These are phyloP conservation scores for Aspergillus aculeatus DNA, from an alignment of 2,329 filamentous ascomycete genomes.

Conservation along the genomic window DNA sequence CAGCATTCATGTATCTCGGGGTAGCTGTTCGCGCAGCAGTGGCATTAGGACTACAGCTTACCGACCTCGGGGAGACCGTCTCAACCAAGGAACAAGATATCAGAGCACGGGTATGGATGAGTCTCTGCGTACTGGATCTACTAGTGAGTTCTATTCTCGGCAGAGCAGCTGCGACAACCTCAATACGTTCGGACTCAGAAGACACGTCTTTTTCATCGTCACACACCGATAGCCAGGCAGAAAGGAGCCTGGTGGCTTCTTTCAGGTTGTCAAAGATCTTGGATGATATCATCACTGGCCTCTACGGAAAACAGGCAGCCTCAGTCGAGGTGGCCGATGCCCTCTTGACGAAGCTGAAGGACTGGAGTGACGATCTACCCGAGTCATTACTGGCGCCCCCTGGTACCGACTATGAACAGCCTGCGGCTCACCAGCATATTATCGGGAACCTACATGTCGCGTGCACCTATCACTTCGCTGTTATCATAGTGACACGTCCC, in stretches of 20 bases:
- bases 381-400: constrained; percentile 27
- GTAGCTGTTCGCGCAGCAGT: constrained; percentile 59
- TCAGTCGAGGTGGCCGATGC: constrained; percentile 38
- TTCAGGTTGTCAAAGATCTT: constrained; percentile 47
- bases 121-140: constrained; percentile 49
- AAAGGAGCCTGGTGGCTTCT: constrained; percentile 40
- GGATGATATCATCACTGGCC: constrained; percentile 44
- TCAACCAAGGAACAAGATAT: not conserved
- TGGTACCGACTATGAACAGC: constrained; percentile 17
- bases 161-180: constrained; percentile 39
- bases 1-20: constrained; percentile 64
- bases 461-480: constrained; percentile 59
- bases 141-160: constrained; percentile 52
- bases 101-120: constrained; percentile 49
- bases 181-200: constrained; percentile 23
- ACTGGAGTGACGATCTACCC: constrained; percentile 50
- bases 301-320: constrained; percentile 43
- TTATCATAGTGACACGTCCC: constrained; percentile 57
- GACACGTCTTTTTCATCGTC: constrained; percentile 22
- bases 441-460: constrained; percentile 56
- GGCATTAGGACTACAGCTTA: constrained; percentile 57
- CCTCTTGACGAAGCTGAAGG: constrained; percentile 44
- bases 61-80: constrained; percentile 12
- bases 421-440: constrained; percentile 33
- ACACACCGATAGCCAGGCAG: constrained; percentile 22